Evolutionary conservation across 176 grass and related monocot genomes (phyloP), one percentile per base, ranked within the genome.

Genomic region (Oropetium thomaeum): DNA sequence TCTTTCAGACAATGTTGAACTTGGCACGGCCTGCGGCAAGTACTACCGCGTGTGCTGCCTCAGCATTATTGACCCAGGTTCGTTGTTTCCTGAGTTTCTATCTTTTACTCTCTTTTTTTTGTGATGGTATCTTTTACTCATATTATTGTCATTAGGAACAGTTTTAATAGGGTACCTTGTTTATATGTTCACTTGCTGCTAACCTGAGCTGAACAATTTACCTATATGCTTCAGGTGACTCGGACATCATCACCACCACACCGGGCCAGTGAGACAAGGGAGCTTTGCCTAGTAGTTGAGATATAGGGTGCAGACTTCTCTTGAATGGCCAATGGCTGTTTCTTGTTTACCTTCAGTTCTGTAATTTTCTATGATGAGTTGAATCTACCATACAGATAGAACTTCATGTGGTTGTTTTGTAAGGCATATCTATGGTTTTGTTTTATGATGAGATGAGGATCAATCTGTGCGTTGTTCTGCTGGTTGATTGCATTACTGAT

Each of bases 1-100:
- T 71, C 11, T 30, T 58, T 54, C 81, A 99, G 96, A 92, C 85
- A 99, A 99, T 64, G 96, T 99, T 72, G 96, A 99, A 69, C 91
- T 99, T 73, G 96, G 96, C 71, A 95, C 89, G 28, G 96, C 96
- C 48, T 99, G 91, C 1, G 96, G 91, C 17, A 99, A 95, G 76
- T 99, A 99, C 76, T 99, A 66, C 65, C 81, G 89, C 65, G 96
- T 99, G 40, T 86, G 96, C 87, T 99, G 91, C 62, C 96, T 99
- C 70, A 99, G 96, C 74, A 90, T 99, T 35, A 86, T 99, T 25
- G 89, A 99, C 62, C 87, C 91, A 80, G 96, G 96, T 98, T 70
- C 0, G 86, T 67, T 0, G 86, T 67, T 41, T 8, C 27, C 20
- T 30, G 42, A 27, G 69, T 9, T n/a, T 4, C 43, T 54, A 3